Evolutionary conservation across 2,329 filamentous ascomycete species (phyloP), one percentile per base, ranked within the genome.

Genomic region (Nothophaeocryptopus gaeumannii): DNA sequence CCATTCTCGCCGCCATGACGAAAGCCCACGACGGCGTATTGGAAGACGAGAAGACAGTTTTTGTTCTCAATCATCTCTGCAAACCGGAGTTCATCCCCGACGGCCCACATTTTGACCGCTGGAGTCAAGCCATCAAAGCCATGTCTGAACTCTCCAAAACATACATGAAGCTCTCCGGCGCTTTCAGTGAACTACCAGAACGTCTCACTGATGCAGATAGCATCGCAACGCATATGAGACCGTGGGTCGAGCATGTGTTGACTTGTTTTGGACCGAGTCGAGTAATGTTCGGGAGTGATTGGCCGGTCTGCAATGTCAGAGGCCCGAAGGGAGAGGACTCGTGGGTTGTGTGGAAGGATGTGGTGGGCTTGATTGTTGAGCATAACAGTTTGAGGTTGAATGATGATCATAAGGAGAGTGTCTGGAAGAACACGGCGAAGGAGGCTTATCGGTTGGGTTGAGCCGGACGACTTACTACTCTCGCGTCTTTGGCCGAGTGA

Each of bases 81-180:
- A 96, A 96, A 72, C 90, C 90, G 1, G 83, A 92, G 50, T 57
- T 60, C 43, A 77, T 83, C 62, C 39, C 32, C 5, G 37, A 51
- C 31, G 34, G 43, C 11, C 74, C 78, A 1, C 74, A 78, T 20
- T 90, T 86, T 67, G 69, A 78, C 49, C 79, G 80, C 47, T 95
- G 89, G 88, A 81, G 81, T 47, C 75, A 78, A 11, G 78, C 82
- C 53, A 82, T 95, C 64, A 80, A 80, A 60, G 75, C 78, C 8
- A 82, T 95, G 63, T 80, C 84, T 59, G 78, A 78, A 51, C 81
- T 80, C 65, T 72, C 76, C 41, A 78, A 76, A 43, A 83, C 85
- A n/a, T 95, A 86, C 73, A 88, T 96, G 80, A 96, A 96, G 74
- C 79, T 96, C n/a, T 92, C 87, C 0, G 92, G 92, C 7, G 81